These are phyloP conservation scores for Penicillium longicatenatum DNA, from an alignment of 495 filamentous ascomycete species.

Conservation along the genomic window DNA sequence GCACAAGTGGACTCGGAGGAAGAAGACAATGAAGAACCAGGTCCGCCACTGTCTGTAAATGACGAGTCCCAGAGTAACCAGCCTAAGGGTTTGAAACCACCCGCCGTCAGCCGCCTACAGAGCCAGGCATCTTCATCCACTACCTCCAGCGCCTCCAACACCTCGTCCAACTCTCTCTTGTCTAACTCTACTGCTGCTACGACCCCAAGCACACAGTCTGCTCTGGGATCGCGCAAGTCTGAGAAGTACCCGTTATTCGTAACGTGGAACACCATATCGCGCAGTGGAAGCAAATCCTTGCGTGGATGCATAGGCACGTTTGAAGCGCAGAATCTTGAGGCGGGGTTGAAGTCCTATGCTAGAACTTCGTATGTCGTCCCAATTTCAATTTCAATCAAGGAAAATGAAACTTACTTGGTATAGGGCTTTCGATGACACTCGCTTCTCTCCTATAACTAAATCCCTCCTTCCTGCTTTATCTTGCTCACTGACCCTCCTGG, in stretches of 20 bases:
- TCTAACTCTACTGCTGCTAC: constrained; percentile 48
- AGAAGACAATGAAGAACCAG: constrained; percentile 17
- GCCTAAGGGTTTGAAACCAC: constrained; percentile 31
- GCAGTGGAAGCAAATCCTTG: constrained; percentile 63
- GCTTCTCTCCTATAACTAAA: constrained; percentile 73
- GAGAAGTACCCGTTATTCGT: constrained; percentile 75
- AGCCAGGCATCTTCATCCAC: constrained; percentile 45
- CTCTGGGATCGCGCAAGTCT: constrained; percentile 22
- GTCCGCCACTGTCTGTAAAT: constrained; percentile 15
- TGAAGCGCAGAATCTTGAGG: constrained; percentile 70
- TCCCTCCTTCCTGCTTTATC: constrained; percentile 69
- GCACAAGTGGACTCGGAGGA: constrained; percentile 18
- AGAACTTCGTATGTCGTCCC: constrained; percentile 68
- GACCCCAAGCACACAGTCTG: constrained; percentile 45
- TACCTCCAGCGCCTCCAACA: constrained; percentile 46
- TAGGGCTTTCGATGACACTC: constrained; percentile 82
- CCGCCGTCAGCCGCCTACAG: constrained; percentile 38
- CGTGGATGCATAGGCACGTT: constrained; percentile 98
- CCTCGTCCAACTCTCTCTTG: constrained; percentile 41
- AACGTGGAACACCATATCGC: constrained; percentile 83
- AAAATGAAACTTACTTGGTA: neutral
- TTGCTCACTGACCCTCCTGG: constrained; percentile 72
- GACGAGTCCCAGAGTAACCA: constrained; percentile 23
- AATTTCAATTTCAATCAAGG: neutral
- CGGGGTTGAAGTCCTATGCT: constrained; percentile 78